Evolutionary conservation across 2,329 filamentous ascomycete genomes (phyloP).

Genomic region (Cladosporium sp.): DNA sequence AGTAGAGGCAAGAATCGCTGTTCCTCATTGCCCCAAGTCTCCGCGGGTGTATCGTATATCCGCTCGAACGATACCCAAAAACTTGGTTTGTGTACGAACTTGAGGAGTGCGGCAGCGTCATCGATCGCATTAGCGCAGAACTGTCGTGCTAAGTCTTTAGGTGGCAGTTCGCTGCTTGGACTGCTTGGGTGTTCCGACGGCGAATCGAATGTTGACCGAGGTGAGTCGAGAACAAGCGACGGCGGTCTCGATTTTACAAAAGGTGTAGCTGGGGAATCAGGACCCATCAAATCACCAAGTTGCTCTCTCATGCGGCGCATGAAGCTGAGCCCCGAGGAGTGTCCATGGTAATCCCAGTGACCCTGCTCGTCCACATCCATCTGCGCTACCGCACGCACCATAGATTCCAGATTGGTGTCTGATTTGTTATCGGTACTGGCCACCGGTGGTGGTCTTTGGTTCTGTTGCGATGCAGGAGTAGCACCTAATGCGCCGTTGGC

Average conservation of each 20-base stretch:
- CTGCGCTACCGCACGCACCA: conserved; percentile 90
- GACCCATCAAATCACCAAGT: conserved; percentile 71
- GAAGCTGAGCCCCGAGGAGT: conserved; percentile 87
- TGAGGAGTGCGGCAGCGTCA: conserved; percentile 60
- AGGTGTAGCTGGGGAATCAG: conserved; percentile 54
- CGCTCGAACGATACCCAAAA: conserved; percentile 75
- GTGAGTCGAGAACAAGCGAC: conserved; percentile 64
- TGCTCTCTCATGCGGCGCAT: conserved; percentile 82
- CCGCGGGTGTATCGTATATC: conserved; percentile 64
- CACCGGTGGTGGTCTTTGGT: conserved; percentile 23
- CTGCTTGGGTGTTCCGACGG: conserved; percentile 35
- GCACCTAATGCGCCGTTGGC: conserved; percentile 6
- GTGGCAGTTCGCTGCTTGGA: conserved; percentile 63
- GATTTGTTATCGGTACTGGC: conserved; percentile 42
- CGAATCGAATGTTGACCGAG: conserved; percentile 55
- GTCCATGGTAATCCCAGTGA: conserved; percentile 91
- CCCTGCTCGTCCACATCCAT: conserved; percentile 88
- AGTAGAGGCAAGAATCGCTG: conserved; percentile 46
- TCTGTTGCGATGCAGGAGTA: conserved; percentile 20
- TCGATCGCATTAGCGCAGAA: conserved; percentile 59
- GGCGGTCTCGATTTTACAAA: conserved; percentile 54
- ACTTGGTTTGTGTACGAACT: conserved; percentile 74
- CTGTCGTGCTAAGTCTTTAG: conserved; percentile 52
- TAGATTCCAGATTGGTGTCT: conserved; percentile 78
- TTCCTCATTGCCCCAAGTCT: conserved; percentile 43